These are phyloP conservation scores for Cladosporium sp. DNA, from an alignment of 2,329 filamentous ascomycete species.

Conservation along the genomic window DNA sequence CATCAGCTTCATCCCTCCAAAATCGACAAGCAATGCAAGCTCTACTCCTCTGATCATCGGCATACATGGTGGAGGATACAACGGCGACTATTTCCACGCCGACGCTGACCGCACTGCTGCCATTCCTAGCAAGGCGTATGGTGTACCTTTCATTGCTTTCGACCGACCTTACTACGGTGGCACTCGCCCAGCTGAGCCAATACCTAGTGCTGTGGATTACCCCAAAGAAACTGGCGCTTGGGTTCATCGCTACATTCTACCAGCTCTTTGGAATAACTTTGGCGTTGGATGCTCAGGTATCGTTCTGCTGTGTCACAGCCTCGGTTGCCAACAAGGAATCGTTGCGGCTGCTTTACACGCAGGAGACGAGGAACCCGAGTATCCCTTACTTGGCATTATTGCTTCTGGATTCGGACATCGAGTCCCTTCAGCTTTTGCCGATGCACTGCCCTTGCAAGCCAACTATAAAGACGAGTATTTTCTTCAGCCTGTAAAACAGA, in stretches of 20 bases:
- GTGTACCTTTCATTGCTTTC: background rate
- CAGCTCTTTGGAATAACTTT: background rate
- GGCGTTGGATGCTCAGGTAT: background rate
- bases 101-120: background rate
- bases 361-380: background rate
- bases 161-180: slow-evolving; percentile 1
- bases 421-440: background rate
- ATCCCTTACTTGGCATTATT: background rate
- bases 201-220: background rate
- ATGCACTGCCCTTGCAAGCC: background rate
- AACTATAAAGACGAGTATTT: background rate
- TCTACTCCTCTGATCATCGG: background rate
- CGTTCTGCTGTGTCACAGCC: slow-evolving; percentile 1
- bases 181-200: background rate
- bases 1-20: background rate
- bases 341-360: background rate
- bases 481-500: background rate
- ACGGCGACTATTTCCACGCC: slow-evolving; percentile 3
- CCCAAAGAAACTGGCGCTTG: background rate
- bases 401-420: slow-evolving; percentile 3
- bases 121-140: background rate
- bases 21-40: background rate
- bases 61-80: background rate
- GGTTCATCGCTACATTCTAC: background rate
- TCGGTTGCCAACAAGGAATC: background rate